These are phyloP conservation scores for Populus trichocarpa DNA, from an alignment of 441 rosid species.

Conservation along the genomic window DNA sequence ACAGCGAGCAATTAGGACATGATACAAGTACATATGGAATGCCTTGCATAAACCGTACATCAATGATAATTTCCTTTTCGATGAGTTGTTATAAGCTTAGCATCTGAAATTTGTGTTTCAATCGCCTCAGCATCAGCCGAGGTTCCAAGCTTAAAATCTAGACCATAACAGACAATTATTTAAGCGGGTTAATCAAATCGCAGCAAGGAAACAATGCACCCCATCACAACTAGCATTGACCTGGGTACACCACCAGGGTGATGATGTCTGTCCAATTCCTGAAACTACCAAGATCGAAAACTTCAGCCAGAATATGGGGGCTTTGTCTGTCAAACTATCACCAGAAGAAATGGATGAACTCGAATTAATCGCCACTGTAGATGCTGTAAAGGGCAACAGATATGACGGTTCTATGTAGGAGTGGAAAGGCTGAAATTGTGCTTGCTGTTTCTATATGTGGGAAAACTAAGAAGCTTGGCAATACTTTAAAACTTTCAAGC, in stretches of 20 bases:
- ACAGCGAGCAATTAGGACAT: too few species aligned
- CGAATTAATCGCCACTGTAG: conserved; percentile 38
- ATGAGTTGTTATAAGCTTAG: too few species aligned
- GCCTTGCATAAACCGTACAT: too few species aligned
- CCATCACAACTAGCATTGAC: conserved; percentile 26
- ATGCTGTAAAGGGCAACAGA: conserved; percentile 44
- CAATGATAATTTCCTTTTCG: too few species aligned
- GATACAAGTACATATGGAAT: too few species aligned
- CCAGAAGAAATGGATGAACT: conserved; percentile 52
- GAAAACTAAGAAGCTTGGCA: too few species aligned
- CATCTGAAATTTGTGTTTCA: too few species aligned
- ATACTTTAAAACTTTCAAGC: too few species aligned
- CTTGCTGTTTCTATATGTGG: too few species aligned
- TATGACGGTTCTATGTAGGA: not conserved
- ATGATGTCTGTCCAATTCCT: conserved; percentile 5
- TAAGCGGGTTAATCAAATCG: not conserved
- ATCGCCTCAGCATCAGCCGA: not conserved
- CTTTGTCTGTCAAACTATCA: conserved; percentile 41
- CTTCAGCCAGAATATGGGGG: conserved; percentile 39
- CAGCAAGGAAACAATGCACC: not conserved
- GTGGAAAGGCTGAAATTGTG: too few species aligned
- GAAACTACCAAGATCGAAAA: conserved; percentile 46
- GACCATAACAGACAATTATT: not conserved
- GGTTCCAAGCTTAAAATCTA: not conserved
- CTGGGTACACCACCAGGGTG: conserved; percentile 53